phyloP scores from a whole-genome alignment of 768 basidiomycete genomes.

The Chalciporus pseudorubinellus region DNA sequence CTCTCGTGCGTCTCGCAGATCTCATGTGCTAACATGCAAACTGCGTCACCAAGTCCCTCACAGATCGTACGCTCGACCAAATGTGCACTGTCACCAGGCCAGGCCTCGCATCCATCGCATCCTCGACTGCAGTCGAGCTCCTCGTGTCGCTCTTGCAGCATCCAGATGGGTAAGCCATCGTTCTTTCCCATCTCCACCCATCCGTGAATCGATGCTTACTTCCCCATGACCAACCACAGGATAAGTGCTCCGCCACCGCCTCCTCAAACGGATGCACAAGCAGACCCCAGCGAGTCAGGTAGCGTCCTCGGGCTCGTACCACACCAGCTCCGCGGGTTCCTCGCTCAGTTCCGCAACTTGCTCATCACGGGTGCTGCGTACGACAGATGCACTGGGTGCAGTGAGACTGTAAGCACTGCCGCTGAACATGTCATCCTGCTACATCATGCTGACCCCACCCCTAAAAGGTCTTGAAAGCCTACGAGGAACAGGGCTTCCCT shows the following conservation, averaged over 20 bases:
- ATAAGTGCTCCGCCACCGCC: conserved; percentile 71
- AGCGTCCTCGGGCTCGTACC: conserved; percentile 85
- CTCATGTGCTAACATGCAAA: neutral
- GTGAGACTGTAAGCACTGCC: conserved; percentile 57
- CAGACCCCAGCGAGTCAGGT: conserved; percentile 27
- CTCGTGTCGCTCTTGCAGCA: conserved; percentile 88
- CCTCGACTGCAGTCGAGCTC: conserved; percentile 89
- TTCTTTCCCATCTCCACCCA: no score
- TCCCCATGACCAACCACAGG: conserved; percentile 31
- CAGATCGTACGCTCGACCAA: conserved; percentile 93
- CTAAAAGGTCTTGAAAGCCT: conserved; percentile 74
- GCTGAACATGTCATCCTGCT: neutral
- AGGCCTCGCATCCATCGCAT: conserved; percentile 89
- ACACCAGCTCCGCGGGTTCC: conserved; percentile 89
- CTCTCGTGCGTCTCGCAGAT: neutral
- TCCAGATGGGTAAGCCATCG: conserved; percentile 72
- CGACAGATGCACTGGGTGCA: conserved; percentile 87
- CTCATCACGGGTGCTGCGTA: conserved; percentile 86
- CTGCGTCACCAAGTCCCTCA: conserved; percentile 49
- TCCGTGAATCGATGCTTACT: neutral
- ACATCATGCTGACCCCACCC: neutral
- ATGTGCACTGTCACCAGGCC: conserved; percentile 99
- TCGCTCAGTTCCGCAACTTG: conserved; percentile 83
- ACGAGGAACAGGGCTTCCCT: conserved; percentile 74
- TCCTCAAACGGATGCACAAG: conserved; percentile 31